Evolutionary conservation across 2,329 filamentous ascomycete species (phyloP), one percentile per base, ranked within the genome.

Genomic region (Monosporascus sp.): DNA sequence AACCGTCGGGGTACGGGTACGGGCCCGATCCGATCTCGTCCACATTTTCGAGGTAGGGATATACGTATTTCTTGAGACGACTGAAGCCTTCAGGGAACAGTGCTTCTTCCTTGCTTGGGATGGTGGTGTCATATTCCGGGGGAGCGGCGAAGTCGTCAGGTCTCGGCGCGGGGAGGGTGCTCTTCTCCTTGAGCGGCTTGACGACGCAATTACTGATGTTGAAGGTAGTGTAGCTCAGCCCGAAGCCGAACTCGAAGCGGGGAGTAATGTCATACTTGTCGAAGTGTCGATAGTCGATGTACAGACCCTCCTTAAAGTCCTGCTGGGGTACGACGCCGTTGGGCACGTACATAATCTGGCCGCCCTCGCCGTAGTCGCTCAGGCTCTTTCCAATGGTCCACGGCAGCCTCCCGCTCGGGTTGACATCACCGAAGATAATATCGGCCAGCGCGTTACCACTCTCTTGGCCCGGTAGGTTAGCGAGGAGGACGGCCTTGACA

Each of bases 241-340:
- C 93, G 55, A 85, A 92, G 0, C 93, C 92, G 62, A 97, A 97
- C 47, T 90, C 88, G 65, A 86, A 97, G 1, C 88, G 86, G 1
- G 92, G 92, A 5, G 77, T 76, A 55, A 94, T 85, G 52, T 78
- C 75, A 51, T 86, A 70, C 65, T 87, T 89, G 74, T 96, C 91
- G 61, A 97, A 92, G 69, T 92, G 82, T 14, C 91, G 85, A 72
- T 97, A 96, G 73, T 97, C 93, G 60, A 95, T 85, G 65, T 92
- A 92, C 0, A 96, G 72, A 0, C 90, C 90, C 65, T 96, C 90
- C 1, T 78, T 79, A 66, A 94, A 96, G 58, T 90, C 85, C 60
- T 95, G 89, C 65, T 96, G 90, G 0, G 90, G 89, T 1, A 86
- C 75, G 3, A 88, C 73, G 17, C 78, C 82, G 59, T 89, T 88